A percentile compares a stretch with the other conserved stretches of the same genome.
Conservation (phyloP, 148 eudicot genomes). For the Rhododendron ferrugineum region DNA sequence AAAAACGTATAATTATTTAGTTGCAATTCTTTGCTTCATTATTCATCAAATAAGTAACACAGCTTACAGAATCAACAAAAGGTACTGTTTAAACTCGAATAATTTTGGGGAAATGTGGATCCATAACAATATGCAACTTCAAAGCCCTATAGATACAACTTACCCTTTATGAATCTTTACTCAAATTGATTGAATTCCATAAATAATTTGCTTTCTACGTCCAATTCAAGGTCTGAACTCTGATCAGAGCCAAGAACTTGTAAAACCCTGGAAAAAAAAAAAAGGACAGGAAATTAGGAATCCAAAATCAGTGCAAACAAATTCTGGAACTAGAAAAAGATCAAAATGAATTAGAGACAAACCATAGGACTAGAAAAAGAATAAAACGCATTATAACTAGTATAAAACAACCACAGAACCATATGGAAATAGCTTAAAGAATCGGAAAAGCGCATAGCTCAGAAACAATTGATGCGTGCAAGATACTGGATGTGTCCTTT, state of each 20-base stretch:
- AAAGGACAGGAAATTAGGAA: not conserved
- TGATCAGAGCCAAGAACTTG: not conserved
- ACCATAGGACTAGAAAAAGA: too few species aligned
- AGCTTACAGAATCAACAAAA: too few species aligned
- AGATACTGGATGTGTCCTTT: too few species aligned
- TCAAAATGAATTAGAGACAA: not conserved
- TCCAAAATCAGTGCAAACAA: not conserved
- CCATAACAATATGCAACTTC: not conserved
- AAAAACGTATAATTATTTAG: too few species aligned
- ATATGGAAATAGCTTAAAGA: too few species aligned
- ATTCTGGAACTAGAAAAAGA: not conserved
- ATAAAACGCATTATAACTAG: too few species aligned
- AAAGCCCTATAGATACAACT: not conserved
- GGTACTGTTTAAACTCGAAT: not conserved
- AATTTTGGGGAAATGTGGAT: not conserved
- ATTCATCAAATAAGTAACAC: too few species aligned
- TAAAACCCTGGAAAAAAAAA: not conserved
- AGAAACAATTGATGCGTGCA: too few species aligned
- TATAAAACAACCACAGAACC: too few species aligned
- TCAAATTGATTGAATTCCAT: not conserved
- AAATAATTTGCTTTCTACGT: not conserved
- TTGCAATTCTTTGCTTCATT: too few species aligned
- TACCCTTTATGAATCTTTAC: not conserved
- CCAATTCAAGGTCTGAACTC: not conserved
- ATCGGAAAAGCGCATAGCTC: too few species aligned